Evolutionary conservation across 805 yeast genomes (phyloP).

Genomic region (Sungouiella thailandica): DNA sequence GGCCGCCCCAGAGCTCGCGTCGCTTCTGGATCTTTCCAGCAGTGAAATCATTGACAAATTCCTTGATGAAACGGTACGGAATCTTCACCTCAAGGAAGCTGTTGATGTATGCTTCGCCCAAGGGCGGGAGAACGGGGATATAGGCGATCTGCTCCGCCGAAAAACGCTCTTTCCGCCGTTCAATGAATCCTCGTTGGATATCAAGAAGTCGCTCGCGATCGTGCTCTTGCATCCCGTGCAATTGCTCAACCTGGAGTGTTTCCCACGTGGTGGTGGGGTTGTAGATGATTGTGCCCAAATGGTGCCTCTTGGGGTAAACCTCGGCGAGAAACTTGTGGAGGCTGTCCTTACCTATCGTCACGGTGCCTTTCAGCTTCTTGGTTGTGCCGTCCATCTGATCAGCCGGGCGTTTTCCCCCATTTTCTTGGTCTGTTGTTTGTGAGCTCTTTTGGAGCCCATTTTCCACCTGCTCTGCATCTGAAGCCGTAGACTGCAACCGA

Average conservation of each 20-base stretch:
- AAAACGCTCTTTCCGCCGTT: constrained; percentile 9
- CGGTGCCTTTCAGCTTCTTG: not conserved
- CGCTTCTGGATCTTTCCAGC: constrained; percentile 26
- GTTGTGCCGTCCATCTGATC: too few relatives aligned
- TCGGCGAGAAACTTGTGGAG: constrained; percentile 17
- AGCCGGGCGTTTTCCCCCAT: too few relatives aligned
- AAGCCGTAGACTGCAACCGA: too few relatives aligned
- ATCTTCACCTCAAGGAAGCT: constrained; percentile 51
- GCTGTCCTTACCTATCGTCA: not conserved
- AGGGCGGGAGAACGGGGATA: constrained; percentile 36
- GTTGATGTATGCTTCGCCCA: constrained; percentile 38
- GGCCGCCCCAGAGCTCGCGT: constrained; percentile 73
- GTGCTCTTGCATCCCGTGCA: constrained; percentile 20
- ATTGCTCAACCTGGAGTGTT: constrained; percentile 27
- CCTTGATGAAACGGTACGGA: constrained; percentile 40
- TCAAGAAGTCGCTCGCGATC: constrained; percentile 21
- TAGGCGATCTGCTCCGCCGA: constrained; percentile 20
- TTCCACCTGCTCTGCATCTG: too few relatives aligned
- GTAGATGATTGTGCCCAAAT: constrained; percentile 39
- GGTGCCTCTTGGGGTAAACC: constrained; percentile 27
- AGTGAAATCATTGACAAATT: constrained; percentile 37
- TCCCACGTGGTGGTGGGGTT: constrained; percentile 49
- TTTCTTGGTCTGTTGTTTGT: too few relatives aligned
- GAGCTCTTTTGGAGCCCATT: too few relatives aligned
- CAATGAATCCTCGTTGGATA: constrained; percentile 16